Base-by-base conservation (phyloP, 208 protist genomes). In the Acanthamoeba polyphaga region DNA sequence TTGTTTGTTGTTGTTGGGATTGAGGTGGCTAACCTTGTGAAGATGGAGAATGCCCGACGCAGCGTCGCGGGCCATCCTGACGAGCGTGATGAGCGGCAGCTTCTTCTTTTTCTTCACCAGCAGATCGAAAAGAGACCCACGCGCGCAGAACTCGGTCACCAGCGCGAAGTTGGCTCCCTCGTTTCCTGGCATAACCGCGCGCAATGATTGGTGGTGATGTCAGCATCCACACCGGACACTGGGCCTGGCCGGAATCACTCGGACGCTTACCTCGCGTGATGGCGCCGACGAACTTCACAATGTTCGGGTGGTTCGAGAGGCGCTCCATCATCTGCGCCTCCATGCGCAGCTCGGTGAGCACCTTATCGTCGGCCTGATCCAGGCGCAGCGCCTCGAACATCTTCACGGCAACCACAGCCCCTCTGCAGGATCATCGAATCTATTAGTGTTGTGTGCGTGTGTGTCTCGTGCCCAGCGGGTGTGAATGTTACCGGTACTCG, bases 281-380 rank as follows among this genome's bases (percentile, higher is more conserved):
- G 22, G 72, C 91, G 29, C 91, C 91, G 7, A 94, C 72, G 13
- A 94, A 94, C 34, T 94, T 80, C 24, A 94, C 91, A 24, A 94
- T 85, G 70, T 94, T 94, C 34, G 91, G 91, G n/a, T 94, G 91
- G 34, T 94, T 94, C n/a, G 70, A 85, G 38, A 94, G 91, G 6
- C 72, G 66, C 53, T 94, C 91, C 91, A 94, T 80, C 91, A 94
- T 87, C 51, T 94, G 68, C 32, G 91, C 91, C n/a, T 94, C 91
- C 24, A 34, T 38, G 9, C 72, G 46, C n/a, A 94, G 51, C 29
- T 94, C 91, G 17, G 58, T 38, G 91, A 94, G 22, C n/a, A 70
- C 38, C 66, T 64, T 80, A 3, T 94, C 91, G 55, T 94, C 91
- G 24, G 70, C 46, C 34, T 58, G 19, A n/a, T 94, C 91, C 46